phyloP scores from a whole-genome alignment of 1,284 basidiomycete genomes.

The Ceratobasidium sp. region DNA sequence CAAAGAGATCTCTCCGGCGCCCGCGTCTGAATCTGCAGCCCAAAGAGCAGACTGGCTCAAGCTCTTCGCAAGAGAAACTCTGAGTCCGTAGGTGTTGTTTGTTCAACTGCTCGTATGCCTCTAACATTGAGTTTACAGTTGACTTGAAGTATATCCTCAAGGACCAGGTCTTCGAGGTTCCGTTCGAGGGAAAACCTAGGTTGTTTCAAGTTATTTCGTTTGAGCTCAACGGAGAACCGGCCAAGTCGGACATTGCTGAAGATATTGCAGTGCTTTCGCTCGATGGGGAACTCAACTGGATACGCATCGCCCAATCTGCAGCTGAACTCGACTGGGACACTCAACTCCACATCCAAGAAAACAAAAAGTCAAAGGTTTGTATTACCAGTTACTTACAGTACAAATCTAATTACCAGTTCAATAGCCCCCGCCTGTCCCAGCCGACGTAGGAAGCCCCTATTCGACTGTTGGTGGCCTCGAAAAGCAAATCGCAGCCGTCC shows the following conservation, averaged over 20 bases:
- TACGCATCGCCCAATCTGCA: constrained; percentile 40
- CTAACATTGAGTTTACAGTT: constrained; percentile 59
- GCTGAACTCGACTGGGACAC: constrained; percentile 68
- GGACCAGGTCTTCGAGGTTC: constrained; percentile 69
- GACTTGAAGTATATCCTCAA: constrained; percentile 76
- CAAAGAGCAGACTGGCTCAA: constrained; percentile 67
- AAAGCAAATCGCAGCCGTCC: constrained; percentile 88
- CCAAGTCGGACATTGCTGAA: constrained; percentile 49
- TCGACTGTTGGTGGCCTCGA: constrained; percentile 88
- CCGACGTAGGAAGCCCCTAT: constrained; percentile 52
- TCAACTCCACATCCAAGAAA: constrained; percentile 59
- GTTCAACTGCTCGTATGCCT: constrained; percentile 43
- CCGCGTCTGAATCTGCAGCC: not conserved
- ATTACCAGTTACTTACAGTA: constrained; percentile 38
- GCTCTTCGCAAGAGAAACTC: constrained; percentile 67
- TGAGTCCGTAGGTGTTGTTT: constrained; percentile 58
- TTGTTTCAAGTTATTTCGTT: constrained; percentile 63
- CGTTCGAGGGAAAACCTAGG: constrained; percentile 69
- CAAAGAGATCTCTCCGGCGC: not conserved
- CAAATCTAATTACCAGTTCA: constrained; percentile 39
- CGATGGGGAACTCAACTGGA: constrained; percentile 63
- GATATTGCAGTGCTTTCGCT: constrained; percentile 57
- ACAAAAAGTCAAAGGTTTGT: constrained; percentile 45
- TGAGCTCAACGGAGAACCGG: constrained; percentile 55
- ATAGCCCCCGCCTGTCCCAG: not conserved